A percentile compares a stretch with the other conserved stretches of the same genome.
Evolutionary conservation across 768 basidiomycete species (phyloP).

Genomic region (Fomitopsis pulvina): DNA sequence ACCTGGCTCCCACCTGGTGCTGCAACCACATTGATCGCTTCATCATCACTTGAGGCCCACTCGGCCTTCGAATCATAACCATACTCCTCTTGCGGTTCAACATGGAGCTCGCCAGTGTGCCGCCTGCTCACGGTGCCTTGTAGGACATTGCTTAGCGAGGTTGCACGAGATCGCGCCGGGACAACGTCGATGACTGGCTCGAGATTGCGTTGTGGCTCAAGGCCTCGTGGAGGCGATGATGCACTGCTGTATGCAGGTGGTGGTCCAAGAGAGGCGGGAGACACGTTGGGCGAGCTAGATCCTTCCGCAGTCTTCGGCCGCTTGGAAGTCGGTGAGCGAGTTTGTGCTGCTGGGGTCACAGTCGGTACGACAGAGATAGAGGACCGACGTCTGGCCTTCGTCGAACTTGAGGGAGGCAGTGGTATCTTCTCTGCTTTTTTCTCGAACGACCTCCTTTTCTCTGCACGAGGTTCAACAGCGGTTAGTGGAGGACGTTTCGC

Average conservation of each 20-base stretch:
- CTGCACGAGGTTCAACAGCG: slow-evolving; percentile 31
- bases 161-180: slow-evolving; percentile 40
- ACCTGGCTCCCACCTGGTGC: slow-evolving; percentile 81
- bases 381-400: slow-evolving; percentile 16
- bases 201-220: no score
- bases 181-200: slow-evolving; percentile 37
- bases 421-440: slow-evolving; percentile 7
- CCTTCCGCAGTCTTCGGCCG: slow-evolving; percentile 3
- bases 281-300: slow-evolving; percentile 1
- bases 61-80: slow-evolving; percentile 40
- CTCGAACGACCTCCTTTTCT: slow-evolving; percentile 38
- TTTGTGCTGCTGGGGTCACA: slow-evolving; percentile 12
- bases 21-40: slow-evolving; percentile 77
- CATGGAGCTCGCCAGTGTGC: slow-evolving; percentile 19
- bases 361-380: slow-evolving; percentile 17
- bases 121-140: slow-evolving; percentile 37
- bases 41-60: slow-evolving; percentile 79
- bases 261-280: slow-evolving; percentile 32
- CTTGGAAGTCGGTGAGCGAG: slow-evolving; percentile 1
- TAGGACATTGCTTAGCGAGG: slow-evolving; percentile 56
- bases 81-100: slow-evolving; percentile 21
- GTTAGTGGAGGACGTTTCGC: slow-evolving; percentile 38
- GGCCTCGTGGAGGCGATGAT: slow-evolving; percentile 25
- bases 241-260: slow-evolving; percentile 58
- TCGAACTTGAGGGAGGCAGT: slow-evolving; percentile 5